phyloP scores from a whole-genome alignment of 805 yeast genomes.

The Yamadazyma endophytica region DNA sequence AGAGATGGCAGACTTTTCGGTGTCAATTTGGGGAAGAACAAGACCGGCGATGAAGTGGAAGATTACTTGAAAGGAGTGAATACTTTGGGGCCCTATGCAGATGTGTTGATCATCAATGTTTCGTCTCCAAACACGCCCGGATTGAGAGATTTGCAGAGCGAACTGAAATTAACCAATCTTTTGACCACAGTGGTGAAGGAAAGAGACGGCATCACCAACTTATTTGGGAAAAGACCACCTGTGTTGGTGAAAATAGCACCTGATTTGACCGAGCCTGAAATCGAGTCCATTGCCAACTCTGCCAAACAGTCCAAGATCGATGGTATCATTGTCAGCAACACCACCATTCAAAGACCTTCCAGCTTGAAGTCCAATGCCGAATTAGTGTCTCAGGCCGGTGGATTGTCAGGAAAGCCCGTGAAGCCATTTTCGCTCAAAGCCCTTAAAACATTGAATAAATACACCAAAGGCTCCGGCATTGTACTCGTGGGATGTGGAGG shows the following conservation, averaged over 20 bases:
- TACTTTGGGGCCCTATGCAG: slow-evolving; percentile 78
- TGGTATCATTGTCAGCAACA: slow-evolving; percentile 89
- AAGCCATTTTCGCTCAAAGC: slow-evolving; percentile 77
- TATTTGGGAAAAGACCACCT: slow-evolving; percentile 59
- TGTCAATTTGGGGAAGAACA: slow-evolving; percentile 88
- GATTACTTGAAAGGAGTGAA: slow-evolving; percentile 86
- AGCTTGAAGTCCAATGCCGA: slow-evolving; percentile 46
- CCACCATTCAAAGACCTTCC: slow-evolving; percentile 82
- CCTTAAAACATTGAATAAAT: slow-evolving; percentile 63
- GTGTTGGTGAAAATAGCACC: slow-evolving; percentile 91
- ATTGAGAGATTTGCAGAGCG: slow-evolving; percentile 78
- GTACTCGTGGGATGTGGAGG: slow-evolving; percentile 95
- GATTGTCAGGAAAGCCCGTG: slow-evolving; percentile 88
- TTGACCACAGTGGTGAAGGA: slow-evolving; percentile 64
- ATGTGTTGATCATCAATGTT: slow-evolving; percentile 84
- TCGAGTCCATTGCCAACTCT: slow-evolving; percentile 75
- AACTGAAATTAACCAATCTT: slow-evolving; percentile 63
- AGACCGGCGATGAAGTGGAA: slow-evolving; percentile 81
- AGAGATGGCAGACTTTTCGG: slow-evolving; percentile 65
- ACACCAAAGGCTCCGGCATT: slow-evolving; percentile 68
- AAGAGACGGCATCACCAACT: slow-evolving; percentile 45
- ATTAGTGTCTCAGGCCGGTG: slow-evolving; percentile 66
- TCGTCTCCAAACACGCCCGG: slow-evolving; percentile 98
- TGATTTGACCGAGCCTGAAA: slow-evolving; percentile 77
- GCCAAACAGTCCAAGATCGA: slow-evolving; percentile 76